Evolutionary conservation across 2,329 filamentous ascomycete genomes (phyloP).

Genomic region (Elsinoe necatrix): DNA sequence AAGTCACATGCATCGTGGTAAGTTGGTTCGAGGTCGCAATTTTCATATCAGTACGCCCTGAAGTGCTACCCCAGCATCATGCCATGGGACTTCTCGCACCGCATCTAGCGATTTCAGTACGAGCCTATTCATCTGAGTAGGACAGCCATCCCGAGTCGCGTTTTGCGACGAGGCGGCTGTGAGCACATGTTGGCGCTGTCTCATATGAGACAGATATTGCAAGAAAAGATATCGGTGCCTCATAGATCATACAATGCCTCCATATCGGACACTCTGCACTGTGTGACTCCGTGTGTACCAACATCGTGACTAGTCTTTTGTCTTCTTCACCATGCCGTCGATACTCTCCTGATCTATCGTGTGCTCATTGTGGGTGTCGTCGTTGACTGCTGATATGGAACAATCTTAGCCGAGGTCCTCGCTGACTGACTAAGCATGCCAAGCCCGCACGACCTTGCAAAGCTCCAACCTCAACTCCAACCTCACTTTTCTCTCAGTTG

Average conservation of each 20-base stretch:
- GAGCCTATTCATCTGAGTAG: conserved; percentile 1
- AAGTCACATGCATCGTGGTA: no score
- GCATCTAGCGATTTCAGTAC: not conserved
- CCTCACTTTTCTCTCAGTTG: not conserved
- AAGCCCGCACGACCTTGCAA: not conserved
- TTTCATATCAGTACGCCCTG: no score
- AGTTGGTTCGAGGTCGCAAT: no score
- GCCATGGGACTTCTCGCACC: not conserved
- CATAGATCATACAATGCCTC: conserved; percentile 13
- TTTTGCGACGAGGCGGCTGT: conserved; percentile 12
- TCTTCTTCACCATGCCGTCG: no score
- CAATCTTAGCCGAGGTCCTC: no score
- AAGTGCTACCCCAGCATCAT: no score
- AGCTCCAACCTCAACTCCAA: not conserved
- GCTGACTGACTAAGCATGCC: not conserved
- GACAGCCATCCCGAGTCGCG: conserved; percentile 8
- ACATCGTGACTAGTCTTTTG: not conserved
- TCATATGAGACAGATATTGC: not conserved
- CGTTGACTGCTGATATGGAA: not conserved
- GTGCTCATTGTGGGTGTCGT: no score
- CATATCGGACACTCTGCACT: conserved; percentile 2
- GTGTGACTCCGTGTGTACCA: conserved; percentile 12
- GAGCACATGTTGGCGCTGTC: conserved; percentile 1
- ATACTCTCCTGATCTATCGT: no score
- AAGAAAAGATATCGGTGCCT: conserved; percentile 1